phyloP scores from a whole-genome alignment of 352 stramenopile species.

The Pythium grandisporangium region DNA sequence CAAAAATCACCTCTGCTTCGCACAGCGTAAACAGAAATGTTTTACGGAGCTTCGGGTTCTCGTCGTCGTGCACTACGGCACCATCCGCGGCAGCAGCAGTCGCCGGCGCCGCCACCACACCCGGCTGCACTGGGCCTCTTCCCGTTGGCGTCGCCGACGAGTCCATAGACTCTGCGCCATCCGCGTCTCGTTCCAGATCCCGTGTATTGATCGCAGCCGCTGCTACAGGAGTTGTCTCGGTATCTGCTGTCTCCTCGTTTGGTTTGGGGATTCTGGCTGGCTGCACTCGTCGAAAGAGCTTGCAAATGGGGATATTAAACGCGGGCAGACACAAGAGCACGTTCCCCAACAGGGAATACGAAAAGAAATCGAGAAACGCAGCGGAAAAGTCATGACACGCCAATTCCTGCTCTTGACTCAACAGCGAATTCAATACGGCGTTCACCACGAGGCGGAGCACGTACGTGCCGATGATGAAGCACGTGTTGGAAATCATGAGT shows the following conservation, averaged over 20 bases:
- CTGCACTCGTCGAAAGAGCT: conserved; percentile 29
- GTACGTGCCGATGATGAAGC: conserved; percentile 53
- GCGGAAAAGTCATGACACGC: conserved; percentile 43
- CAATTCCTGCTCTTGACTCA: conserved; percentile 13
- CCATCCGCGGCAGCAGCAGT: conserved; percentile 22
- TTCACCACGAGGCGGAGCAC: conserved; percentile 37
- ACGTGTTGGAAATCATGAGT: conserved; percentile 65
- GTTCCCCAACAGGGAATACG: conserved; percentile 49
- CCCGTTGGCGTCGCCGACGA: too few relatives aligned
- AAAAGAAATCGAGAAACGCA: conserved; percentile 57
- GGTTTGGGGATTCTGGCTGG: conserved; percentile 12
- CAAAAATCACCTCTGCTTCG: conserved; percentile 66
- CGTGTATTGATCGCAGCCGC: too few relatives aligned
- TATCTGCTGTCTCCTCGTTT: too few relatives aligned
- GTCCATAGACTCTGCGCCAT: not conserved
- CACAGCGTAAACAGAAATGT: conserved; percentile 64
- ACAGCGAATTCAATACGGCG: conserved; percentile 31
- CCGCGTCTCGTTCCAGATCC: not conserved
- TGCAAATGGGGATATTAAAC: conserved; percentile 47
- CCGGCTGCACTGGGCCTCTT: not conserved
- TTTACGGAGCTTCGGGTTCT: conserved; percentile 49
- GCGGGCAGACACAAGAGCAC: conserved; percentile 60
- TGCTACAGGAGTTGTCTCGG: too few relatives aligned
- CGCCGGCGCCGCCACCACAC: conserved; percentile 5
- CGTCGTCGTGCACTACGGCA: conserved; percentile 28